Base-by-base conservation (phyloP, 345 rosid genomes). In the Brassica cretica region DNA sequence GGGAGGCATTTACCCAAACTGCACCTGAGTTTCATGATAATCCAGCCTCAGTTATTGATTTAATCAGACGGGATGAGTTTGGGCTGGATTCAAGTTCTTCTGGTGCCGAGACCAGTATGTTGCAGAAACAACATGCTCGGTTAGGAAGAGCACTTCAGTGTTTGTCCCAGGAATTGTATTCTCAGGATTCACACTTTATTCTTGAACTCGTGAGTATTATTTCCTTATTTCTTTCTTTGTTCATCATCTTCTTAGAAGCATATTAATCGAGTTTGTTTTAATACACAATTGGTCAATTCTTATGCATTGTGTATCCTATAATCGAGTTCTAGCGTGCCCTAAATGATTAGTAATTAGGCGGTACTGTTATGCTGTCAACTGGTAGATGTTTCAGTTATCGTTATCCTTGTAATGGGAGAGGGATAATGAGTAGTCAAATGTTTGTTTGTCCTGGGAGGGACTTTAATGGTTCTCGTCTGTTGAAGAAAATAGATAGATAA, bases 81-180 rank as follows among this genome's bases (percentile, higher is more conserved):
- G 99, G 99, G 68, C 83, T 95, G 68, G 88, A 85, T 84, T 81
- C 87, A 58, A 81, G 74, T 84, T 85, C 89, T 82, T 87, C 96
- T 78, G 79, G 82, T 53, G 70, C 74, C 53, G 98, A 95, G 83
- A 89, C 81, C 77, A 82, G 72, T 84, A 84, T 95, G 87, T 81
- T 95, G 84, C 88, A 82, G 81, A 95, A 91, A 85, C 99, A 95
- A 79, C 99, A 95, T 85, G 98, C 97, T 85, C 99, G 98, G 59
- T 81, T 95, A 32, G 99, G 98, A 55, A 95, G 99, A 87, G 98
- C 99, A 70, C 97, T 95, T 49, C 94, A 95, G 65, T 95, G 98
- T 84, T 93, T 95, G 76, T 95, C 99, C 15, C 99, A 90, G 83
- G 99, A 95, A 81, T 79, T 95, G 73, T 95, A 95, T 82, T 95